phyloP scores from a whole-genome alignment of 768 basidiomycete genomes.

The Sarcodon sp. region DNA sequence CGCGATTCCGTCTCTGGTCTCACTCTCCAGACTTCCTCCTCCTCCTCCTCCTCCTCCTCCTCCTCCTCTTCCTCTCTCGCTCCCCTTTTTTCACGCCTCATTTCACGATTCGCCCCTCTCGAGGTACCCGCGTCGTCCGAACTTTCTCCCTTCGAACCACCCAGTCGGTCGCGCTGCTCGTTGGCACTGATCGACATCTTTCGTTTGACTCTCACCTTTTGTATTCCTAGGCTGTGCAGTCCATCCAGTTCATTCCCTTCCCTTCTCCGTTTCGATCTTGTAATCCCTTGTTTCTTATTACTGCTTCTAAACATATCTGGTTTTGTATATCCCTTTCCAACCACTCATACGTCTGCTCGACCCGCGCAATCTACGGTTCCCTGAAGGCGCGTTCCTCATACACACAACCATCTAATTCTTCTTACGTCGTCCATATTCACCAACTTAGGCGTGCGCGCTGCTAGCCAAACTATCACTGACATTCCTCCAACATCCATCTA shows the following conservation, averaged over 20 bases:
- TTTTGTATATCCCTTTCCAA: not conserved
- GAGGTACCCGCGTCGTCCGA: conserved; percentile 2
- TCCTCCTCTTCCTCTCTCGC: not conserved
- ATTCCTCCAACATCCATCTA: no score
- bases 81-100: conserved; percentile 6
- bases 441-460: conserved; percentile 4
- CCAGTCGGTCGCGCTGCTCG: not conserved
- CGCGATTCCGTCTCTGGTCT: conserved; percentile 4
- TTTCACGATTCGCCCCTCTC: not conserved
- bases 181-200: not conserved
- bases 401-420: not conserved
- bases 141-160: not conserved
- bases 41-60: not conserved
- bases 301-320: not conserved
- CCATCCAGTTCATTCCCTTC: not conserved
- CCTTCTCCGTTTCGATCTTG: not conserved
- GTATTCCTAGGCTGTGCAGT: not conserved
- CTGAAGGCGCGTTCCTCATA: not conserved
- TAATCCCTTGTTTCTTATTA: not conserved
- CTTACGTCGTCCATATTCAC: conserved; percentile 3
- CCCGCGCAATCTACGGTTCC: not conserved
- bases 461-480: not conserved
- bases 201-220: not conserved
- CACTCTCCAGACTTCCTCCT: not conserved
- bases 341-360: not conserved